phyloP scores from a whole-genome alignment of 345 rosid species.

The Citrus unshiu region DNA sequence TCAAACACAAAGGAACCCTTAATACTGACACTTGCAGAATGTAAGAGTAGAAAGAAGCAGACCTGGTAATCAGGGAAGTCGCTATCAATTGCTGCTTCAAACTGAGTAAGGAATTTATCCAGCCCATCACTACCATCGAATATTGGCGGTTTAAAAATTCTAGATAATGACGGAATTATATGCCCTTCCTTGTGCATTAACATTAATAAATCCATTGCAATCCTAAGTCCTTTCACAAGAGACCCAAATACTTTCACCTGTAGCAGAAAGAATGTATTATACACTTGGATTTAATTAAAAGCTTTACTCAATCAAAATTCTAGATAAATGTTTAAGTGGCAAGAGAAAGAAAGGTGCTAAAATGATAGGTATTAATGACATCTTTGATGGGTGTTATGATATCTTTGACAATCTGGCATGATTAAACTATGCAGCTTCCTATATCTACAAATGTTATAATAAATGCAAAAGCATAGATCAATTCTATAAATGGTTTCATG shows the following conservation, averaged over 20 bases:
- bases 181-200: constrained; percentile 50
- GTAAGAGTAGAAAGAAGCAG: constrained; percentile 19
- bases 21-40: neutral
- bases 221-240: constrained; percentile 79
- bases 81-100: constrained; percentile 89
- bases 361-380: neutral
- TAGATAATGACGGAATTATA: constrained; percentile 37
- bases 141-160: constrained; percentile 53
- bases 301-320: neutral
- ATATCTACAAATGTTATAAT: neutral
- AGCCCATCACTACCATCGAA: constrained; percentile 55
- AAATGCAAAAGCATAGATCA: neutral
- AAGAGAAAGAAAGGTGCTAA: neutral
- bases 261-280: constrained; percentile 4
- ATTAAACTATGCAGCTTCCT: neutral
- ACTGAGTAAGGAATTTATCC: constrained; percentile 60
- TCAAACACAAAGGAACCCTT: neutral
- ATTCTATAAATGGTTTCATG: neutral
- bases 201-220: constrained; percentile 66
- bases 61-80: constrained; percentile 97
- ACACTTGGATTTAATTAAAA: neutral
- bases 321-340: neutral
- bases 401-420: neutral
- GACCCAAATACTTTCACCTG: constrained; percentile 85
- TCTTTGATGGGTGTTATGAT: neutral